Conservation (phyloP, 2,329 filamentous ascomycete species). For the Penicillium sp. region DNA sequence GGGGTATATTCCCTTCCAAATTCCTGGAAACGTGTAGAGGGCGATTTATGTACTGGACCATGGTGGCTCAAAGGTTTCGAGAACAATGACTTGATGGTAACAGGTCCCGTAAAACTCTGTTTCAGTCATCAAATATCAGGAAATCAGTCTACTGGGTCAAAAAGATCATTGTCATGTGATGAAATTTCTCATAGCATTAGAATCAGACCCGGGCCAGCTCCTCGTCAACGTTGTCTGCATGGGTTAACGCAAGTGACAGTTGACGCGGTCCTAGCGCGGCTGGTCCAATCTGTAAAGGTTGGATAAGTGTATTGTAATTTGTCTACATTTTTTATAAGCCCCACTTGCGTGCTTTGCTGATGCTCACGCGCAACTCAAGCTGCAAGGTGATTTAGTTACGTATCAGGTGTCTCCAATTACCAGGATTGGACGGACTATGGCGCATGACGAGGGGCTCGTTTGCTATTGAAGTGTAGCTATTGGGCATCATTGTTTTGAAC, state of each 20-base stretch:
- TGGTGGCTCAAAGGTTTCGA: neutral
- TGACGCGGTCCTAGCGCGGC: neutral
- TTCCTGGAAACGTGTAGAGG: neutral
- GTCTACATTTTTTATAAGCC: neutral
- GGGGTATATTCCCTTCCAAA: neutral
- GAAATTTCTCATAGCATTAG: neutral
- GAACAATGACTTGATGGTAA: neutral
- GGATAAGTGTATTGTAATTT: neutral
- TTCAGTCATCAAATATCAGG: neutral
- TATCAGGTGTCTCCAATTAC: neutral
- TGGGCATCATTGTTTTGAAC: neutral
- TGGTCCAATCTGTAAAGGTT: neutral
- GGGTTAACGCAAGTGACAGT: neutral
- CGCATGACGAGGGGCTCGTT: constrained; percentile 3
- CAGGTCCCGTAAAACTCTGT: neutral
- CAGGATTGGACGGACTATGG: neutral
- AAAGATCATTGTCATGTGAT: neutral
- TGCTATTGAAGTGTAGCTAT: neutral
- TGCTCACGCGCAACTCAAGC: constrained; percentile 6
- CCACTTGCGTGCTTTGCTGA: neutral
- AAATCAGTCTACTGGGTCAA: neutral
- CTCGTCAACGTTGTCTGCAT: neutral
- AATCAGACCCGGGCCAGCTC: neutral
- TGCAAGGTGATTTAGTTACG: neutral
- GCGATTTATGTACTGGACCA: neutral